Base-by-base conservation (phyloP, 2,329 filamentous ascomycete species). In the Paecilomyces niveus region DNA sequence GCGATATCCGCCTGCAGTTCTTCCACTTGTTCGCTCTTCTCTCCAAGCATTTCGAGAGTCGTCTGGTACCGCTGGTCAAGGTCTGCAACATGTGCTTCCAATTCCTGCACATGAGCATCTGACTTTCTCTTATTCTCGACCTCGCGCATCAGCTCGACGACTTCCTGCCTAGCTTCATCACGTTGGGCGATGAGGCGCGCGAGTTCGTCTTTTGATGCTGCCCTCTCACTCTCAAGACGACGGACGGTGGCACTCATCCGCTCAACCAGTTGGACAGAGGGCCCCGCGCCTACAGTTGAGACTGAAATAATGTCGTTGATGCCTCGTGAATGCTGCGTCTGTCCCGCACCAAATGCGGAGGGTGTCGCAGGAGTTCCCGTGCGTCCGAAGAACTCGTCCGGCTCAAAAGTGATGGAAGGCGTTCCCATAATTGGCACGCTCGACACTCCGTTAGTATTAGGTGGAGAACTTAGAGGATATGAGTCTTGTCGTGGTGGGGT, bases 1-100 rank as follows among this genome's bases (percentile, higher is more conserved):
- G 86, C 81, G 56, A 99, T 89, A 79, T 97, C 94, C 11, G 89
- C 88, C 73, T 83, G 86, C 64, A 99, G 78, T 80, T 99, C 94
- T 70, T 96, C 92, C 1, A 96, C 92, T 69, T 89, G 79, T 80
- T 99, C 94, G 73, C 91, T 96, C 83, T 96, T 96, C 83, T 99
- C 94, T 1, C 94, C 94, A 58, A 99, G 77, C 85, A 97, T 88
- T 77, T 97, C 92, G 56, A 99, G 80, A 60, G 91, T 95, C 13
- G 92, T 94, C 71, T 96, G 87, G 71, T 97, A 96, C 67, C 93
- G 82, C 62, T 85, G 80, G 67, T 90, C 87, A 63, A 97, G 79
- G 50, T 85, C 83, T 29, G 76, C 77, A 54, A 96, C 78, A 65
- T 91, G 84, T 53, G 75, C 77, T 72, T 95, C 88, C 13, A 97